Evolutionary conservation across 2,329 filamentous ascomycete genomes (phyloP).

Genomic region (Emmonsiellopsis sp.): DNA sequence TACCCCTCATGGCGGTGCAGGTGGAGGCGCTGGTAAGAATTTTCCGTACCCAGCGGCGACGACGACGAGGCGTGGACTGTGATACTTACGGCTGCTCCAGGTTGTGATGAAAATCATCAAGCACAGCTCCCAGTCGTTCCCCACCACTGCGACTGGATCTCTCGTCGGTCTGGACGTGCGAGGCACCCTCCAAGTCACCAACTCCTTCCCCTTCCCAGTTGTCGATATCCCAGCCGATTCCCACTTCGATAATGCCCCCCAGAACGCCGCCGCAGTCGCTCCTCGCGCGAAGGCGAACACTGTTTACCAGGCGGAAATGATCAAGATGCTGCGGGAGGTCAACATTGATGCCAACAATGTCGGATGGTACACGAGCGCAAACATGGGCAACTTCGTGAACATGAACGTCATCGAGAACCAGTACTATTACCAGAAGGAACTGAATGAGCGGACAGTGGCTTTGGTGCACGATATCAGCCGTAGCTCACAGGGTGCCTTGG

Average conservation of each 20-base stretch:
- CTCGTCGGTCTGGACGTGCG: constrained; percentile 89
- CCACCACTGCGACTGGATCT: constrained; percentile 78
- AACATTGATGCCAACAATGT: constrained; percentile 98
- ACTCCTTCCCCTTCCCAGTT: constrained; percentile 87
- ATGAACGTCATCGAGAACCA: constrained; percentile 95
- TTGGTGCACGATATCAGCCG: constrained; percentile 93
- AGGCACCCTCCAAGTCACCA: constrained; percentile 77
- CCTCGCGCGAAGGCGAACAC: constrained; percentile 86
- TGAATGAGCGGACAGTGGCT: constrained; percentile 76
- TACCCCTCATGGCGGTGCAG: constrained; percentile 76
- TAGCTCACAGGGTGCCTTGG: constrained; percentile 84
- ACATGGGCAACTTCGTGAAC: constrained; percentile 98
- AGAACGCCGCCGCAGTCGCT: constrained; percentile 71
- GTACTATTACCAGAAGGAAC: constrained; percentile 88
- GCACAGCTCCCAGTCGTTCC: constrained; percentile 81
- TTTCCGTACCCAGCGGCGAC: constrained; percentile 16
- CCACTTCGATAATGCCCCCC: constrained; percentile 60
- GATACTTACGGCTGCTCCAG: constrained; percentile 37
- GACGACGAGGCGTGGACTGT: not conserved
- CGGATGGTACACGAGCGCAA: constrained; percentile 97
- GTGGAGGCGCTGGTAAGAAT: constrained; percentile 77
- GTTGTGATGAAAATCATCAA: constrained; percentile 98
- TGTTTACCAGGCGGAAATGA: constrained; percentile 90
- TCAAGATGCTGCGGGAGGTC: constrained; percentile 89
- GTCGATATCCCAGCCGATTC: constrained; percentile 61